phyloP scores from a whole-genome alignment of 2,329 filamentous ascomycete genomes.

The Beauveria scarabaeidicola region DNA sequence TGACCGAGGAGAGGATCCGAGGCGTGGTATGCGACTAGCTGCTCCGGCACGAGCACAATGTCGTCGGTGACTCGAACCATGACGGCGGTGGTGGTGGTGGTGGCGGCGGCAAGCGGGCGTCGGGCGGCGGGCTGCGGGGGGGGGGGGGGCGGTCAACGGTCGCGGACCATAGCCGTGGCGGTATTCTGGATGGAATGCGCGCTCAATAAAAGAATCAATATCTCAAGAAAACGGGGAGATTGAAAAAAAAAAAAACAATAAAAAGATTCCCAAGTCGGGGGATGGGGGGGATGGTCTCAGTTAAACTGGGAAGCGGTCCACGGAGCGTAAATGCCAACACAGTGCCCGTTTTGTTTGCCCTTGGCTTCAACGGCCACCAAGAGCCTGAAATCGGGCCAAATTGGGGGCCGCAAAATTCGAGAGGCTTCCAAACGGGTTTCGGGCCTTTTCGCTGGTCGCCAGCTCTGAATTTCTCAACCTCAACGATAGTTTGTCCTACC shows the following conservation, averaged over 20 bases:
- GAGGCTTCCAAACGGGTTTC: background rate
- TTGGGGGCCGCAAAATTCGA: background rate
- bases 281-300: background rate
- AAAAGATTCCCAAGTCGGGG: background rate
- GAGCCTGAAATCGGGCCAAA: background rate
- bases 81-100: constrained; percentile 26
- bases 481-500: background rate
- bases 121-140: background rate
- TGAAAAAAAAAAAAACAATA: background rate
- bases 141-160: constrained; percentile 14
- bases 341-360: constrained; percentile 2
- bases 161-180: constrained; percentile 18
- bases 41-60: constrained; percentile 69
- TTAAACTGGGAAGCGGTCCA: constrained; percentile 3
- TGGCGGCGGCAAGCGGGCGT: background rate
- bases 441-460: background rate
- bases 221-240: background rate
- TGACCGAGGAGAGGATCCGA: constrained; percentile 76
- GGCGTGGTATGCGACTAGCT: constrained; percentile 81
- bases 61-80: constrained; percentile 81
- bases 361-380: background rate
- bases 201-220: background rate
- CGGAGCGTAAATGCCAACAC: background rate
- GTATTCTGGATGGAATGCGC: constrained; percentile 4
- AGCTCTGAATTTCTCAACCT: background rate